Base-by-base conservation (phyloP, 1,284 basidiomycete species). In the Vanrija humicola region DNA sequence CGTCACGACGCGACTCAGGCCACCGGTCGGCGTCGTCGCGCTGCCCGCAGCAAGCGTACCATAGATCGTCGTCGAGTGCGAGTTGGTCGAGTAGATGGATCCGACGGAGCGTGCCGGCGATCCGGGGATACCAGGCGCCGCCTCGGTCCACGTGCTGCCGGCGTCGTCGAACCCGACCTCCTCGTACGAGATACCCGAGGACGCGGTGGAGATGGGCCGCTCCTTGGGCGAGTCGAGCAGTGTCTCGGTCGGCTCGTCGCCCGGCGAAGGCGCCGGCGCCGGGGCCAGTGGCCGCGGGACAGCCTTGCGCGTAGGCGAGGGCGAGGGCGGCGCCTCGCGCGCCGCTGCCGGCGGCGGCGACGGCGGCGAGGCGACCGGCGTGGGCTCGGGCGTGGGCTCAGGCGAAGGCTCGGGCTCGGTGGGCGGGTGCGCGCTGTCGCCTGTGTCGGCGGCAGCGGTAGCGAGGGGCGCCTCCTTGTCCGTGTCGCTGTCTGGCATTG, bases 131-230 rank as follows among this genome's bases (percentile, higher is more conserved):
- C 34, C 34, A 12, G 34, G 34, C 15, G 56, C 55, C 42, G 56
- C 52, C 40, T 61, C 59, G 26, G 45, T 55, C 59, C 59, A 61
- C 15, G 48, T 52, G 25, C n/a, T 34, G 5, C 39, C 34, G 43
- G 42, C 56, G 48, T 57, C 55, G 45, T 57, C 59, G 43, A 61
- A 61, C 15, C 59, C 59, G 42, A 61, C 48, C 45, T 61, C 59
- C 50, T 61, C 55, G 21, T 58, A 61, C n/a, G 43, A 48, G 14
- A 61, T 43, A 18, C 46, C 44, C 23, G 44, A 46, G 12, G 39
- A 14, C 1, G 21, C 28, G 38, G 15, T 29, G 5, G 44, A 14
- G n/a, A 12, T 10, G 15, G 38, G 34, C 10, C 34, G 34, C 34
- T 34, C 34, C 34, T 12, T 34, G n/a, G n/a, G n/a, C 40, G 40